Evolutionary conservation across 805 yeast species (phyloP).

Genomic region (Kazachstania bromeliacearum): DNA sequence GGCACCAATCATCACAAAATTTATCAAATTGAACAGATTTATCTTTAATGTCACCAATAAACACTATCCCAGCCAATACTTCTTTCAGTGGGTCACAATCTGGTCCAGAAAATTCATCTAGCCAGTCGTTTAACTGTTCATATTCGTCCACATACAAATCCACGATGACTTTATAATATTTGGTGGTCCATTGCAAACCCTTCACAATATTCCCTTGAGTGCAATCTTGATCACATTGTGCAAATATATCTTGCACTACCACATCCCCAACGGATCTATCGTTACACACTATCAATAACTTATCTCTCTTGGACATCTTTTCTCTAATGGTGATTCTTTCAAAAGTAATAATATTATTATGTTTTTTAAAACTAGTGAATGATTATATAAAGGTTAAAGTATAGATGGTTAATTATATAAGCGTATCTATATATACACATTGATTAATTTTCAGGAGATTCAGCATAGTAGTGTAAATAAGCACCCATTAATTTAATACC

Average conservation of each 20-base stretch:
- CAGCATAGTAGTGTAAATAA: slow-evolving; percentile 78
- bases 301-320: background rate
- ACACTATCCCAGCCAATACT: slow-evolving; percentile 37
- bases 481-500: slow-evolving; percentile 93
- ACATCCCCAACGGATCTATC: too few species aligned
- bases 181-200: slow-evolving; percentile 21
- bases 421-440: background rate
- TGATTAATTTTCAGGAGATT: slow-evolving; percentile 20
- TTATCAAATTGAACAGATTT: background rate
- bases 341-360: background rate
- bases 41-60: slow-evolving; percentile 19
- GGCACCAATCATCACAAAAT: background rate
- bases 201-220: too few species aligned
- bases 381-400: background rate
- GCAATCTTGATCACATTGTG: too few species aligned
- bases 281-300: background rate
- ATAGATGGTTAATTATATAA: too few species aligned
- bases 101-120: slow-evolving; percentile 28
- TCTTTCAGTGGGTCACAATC: slow-evolving; percentile 36
- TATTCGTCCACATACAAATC: slow-evolving; percentile 27
- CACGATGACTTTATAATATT: slow-evolving; percentile 25
- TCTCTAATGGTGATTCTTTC: background rate
- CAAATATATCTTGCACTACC: too few species aligned
- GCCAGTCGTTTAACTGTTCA: slow-evolving; percentile 27
- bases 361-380: background rate